phyloP scores from a whole-genome alignment of 768 basidiomycete species.

The Suillus luteus region DNA sequence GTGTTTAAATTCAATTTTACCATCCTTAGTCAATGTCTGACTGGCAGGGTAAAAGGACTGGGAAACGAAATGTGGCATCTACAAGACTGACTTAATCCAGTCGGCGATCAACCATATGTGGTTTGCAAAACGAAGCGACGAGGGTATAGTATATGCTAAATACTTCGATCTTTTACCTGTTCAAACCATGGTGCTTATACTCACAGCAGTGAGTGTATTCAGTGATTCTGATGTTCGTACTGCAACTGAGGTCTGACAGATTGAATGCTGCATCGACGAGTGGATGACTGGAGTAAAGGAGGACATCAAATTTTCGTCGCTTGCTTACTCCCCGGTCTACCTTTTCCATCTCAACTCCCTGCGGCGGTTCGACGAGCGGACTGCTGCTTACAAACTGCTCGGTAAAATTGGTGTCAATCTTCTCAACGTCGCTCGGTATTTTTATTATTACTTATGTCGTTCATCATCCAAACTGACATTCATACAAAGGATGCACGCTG shows the following conservation, averaged over 20 bases:
- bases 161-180: conserved; percentile 26
- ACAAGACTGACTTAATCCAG: conserved; percentile 30
- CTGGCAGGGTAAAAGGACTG: conserved; percentile 1
- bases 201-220: conserved; percentile 5
- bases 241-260: conserved; percentile 9
- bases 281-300: conserved; percentile 16
- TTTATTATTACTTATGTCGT: neutral
- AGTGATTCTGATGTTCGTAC: neutral
- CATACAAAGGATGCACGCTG: conserved; percentile 13
- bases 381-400: conserved; percentile 10
- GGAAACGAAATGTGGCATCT: conserved; percentile 22
- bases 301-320: conserved; percentile 13
- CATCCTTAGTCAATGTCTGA: neutral
- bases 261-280: conserved; percentile 19
- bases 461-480: neutral
- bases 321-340: conserved; percentile 14
- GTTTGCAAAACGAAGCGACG: conserved; percentile 28
- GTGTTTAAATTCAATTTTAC: conserved; percentile 2
- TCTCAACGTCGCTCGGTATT: conserved; percentile 7
- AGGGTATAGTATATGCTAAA: conserved; percentile 25
- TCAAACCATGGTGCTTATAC: conserved; percentile 8
- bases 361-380: conserved; percentile 7
- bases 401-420: conserved; percentile 4
- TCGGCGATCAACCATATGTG: conserved; percentile 25
- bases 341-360: conserved; percentile 9